These are phyloP conservation scores for Knoxdaviesia proteae DNA, from an alignment of 2,329 filamentous ascomycete species.

Conservation along the genomic window DNA sequence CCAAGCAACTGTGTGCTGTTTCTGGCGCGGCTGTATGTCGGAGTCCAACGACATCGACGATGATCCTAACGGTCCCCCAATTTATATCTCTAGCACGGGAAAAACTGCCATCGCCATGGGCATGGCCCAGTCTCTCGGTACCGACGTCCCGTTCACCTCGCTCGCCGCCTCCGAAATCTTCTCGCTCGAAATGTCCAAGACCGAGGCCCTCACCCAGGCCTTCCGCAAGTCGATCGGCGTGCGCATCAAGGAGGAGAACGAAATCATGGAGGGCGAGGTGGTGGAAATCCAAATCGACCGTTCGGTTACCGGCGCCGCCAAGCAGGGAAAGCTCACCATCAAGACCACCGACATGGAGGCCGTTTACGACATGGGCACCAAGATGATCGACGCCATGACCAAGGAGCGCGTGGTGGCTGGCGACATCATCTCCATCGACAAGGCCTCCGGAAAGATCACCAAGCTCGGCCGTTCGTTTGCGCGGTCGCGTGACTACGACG, in stretches of 20 bases:
- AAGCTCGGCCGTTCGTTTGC: conserved; percentile 92
- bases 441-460: conserved; percentile 92
- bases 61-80: not conserved
- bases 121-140: conserved; percentile 86
- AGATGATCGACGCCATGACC: conserved; percentile 99
- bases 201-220: conserved; percentile 92
- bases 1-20: no score
- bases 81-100: conserved; percentile 44
- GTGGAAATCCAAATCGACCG: conserved; percentile 97
- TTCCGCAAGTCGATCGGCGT: conserved; percentile 97
- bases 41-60: no score
- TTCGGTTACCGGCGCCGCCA: conserved; percentile 87
- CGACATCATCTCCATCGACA: conserved; percentile 96
- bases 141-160: conserved; percentile 91
- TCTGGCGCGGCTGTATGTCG: no score
- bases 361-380: conserved; percentile 96
- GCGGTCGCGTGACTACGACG: conserved; percentile 90
- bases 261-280: conserved; percentile 97
- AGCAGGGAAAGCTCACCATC: conserved; percentile 97
- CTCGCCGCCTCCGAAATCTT: conserved; percentile 94
- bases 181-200: conserved; percentile 98
- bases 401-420: conserved; percentile 98
- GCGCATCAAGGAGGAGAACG: conserved; percentile 94
- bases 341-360: conserved; percentile 99
- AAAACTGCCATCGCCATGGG: conserved; percentile 98